phyloP scores from a whole-genome alignment of 768 basidiomycete genomes.

The Porpolomopsis calyptriformis region DNA sequence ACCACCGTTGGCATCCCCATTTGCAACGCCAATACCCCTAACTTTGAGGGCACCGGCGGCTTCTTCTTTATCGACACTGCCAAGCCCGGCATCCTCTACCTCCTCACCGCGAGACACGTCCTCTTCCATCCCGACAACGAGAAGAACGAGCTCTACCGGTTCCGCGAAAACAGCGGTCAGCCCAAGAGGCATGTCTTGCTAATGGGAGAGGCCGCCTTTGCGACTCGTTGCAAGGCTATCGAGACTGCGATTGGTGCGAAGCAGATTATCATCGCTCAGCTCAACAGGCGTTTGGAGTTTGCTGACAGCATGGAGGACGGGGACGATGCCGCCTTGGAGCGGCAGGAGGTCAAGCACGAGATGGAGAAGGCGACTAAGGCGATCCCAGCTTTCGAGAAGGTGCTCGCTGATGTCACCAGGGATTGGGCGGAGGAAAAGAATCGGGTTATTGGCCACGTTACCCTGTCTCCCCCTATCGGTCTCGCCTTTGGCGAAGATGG shows the following conservation, averaged over 20 bases:
- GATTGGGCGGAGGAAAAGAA: not conserved
- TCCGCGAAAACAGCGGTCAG: not conserved
- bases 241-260: not conserved
- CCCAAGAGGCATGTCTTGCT: not conserved
- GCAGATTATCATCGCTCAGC: not conserved
- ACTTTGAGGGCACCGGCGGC: not conserved
- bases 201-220: not conserved
- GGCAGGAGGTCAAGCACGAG: not conserved
- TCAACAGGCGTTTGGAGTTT: not conserved
- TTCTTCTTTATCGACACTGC: not conserved
- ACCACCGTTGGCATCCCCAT: not conserved
- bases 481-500: not conserved
- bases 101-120: conserved; percentile 1
- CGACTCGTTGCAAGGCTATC: not conserved
- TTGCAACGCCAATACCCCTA: not conserved
- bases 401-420: not conserved
- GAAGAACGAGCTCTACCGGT: not conserved
- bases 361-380: not conserved
- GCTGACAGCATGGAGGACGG: not conserved
- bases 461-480: not conserved
- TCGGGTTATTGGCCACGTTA: not conserved
- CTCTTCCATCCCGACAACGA: not conserved
- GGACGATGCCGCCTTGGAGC: not conserved
- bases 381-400: not conserved
- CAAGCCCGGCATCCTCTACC: not conserved